phyloP scores from a whole-genome alignment of 805 yeast genomes.

The Starmerella vaccinii region DNA sequence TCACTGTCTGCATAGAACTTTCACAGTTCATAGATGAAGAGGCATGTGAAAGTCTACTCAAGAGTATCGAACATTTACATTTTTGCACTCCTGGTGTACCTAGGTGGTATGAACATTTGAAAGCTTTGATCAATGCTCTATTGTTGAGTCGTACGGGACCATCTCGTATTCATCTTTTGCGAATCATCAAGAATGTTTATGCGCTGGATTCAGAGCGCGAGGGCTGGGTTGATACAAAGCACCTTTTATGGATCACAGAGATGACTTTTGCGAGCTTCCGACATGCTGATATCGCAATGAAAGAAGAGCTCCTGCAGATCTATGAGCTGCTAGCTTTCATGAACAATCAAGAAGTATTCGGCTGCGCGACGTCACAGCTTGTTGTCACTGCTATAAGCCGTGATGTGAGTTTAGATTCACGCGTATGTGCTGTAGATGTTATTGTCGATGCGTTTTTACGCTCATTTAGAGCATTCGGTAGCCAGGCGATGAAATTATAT shows the following conservation, averaged over 20 bases:
- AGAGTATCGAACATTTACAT: constrained; percentile 40
- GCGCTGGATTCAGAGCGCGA: constrained; percentile 14
- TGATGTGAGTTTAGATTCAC: not conserved
- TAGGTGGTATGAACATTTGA: constrained; percentile 43
- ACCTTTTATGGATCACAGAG: constrained; percentile 13
- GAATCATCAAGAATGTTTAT: constrained; percentile 19
- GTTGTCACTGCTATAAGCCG: constrained; percentile 4
- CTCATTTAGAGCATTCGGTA: constrained; percentile 7
- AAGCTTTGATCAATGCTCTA: constrained; percentile 40
- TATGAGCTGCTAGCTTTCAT: constrained; percentile 16
- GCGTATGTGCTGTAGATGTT: constrained; percentile 10
- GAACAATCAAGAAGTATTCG: constrained; percentile 9
- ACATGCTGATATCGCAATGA: constrained; percentile 12
- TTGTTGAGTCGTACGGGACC: constrained; percentile 22
- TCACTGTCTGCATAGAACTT: constrained; percentile 23
- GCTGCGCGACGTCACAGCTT: constrained; percentile 12
- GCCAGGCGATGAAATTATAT: constrained; percentile 9
- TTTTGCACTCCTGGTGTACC: constrained; percentile 45
- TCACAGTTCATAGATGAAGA: constrained; percentile 33
- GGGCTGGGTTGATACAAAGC: constrained; percentile 15
- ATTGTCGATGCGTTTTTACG: constrained; percentile 9
- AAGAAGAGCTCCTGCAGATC: constrained; percentile 10
- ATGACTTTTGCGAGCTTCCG: constrained; percentile 13
- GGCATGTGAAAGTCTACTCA: constrained; percentile 38
- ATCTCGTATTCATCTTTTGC: constrained; percentile 26